phyloP scores from a whole-genome alignment of 805 yeast genomes.

The Zygotorulaspora sp. region DNA sequence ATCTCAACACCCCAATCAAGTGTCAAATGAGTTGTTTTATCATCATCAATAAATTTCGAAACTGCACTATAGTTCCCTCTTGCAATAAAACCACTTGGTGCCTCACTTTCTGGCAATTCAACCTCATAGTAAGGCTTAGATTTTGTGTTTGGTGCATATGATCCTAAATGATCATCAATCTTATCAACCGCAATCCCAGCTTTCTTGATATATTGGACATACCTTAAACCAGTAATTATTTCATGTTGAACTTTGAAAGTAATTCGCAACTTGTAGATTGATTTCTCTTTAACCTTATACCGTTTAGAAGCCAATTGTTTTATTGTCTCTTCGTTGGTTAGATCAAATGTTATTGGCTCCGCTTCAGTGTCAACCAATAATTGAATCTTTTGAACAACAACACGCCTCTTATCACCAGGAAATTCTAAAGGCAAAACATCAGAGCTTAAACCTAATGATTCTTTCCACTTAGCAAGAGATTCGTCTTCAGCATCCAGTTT shows the following conservation, averaged over 20 bases:
- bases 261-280: conserved; percentile 65
- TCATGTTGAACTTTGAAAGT: conserved; percentile 85
- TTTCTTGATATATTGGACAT: conserved; percentile 78
- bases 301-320: conserved; percentile 57
- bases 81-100: conserved; percentile 85
- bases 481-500: conserved; percentile 86
- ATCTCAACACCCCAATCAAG: conserved; percentile 86
- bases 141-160: conserved; percentile 82
- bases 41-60: conserved; percentile 84
- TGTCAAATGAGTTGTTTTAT: conserved; percentile 63
- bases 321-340: conserved; percentile 58
- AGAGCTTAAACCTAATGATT: conserved; percentile 69
- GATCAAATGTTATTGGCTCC: conserved; percentile 60
- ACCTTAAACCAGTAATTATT: conserved; percentile 84
- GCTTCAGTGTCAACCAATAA: conserved; percentile 62
- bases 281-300: conserved; percentile 73
- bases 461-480: conserved; percentile 87
- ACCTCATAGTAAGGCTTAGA: conserved; percentile 74
- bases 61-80: conserved; percentile 80
- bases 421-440: conserved; percentile 57
- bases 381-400: conserved; percentile 74
- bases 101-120: conserved; percentile 65
- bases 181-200: conserved; percentile 85
- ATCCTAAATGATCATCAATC: conserved; percentile 82
- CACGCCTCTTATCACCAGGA: conserved; percentile 69